Base-by-base conservation (phyloP, 192 early-diverging fungal genomes). In the Coemansia sp. region DNA sequence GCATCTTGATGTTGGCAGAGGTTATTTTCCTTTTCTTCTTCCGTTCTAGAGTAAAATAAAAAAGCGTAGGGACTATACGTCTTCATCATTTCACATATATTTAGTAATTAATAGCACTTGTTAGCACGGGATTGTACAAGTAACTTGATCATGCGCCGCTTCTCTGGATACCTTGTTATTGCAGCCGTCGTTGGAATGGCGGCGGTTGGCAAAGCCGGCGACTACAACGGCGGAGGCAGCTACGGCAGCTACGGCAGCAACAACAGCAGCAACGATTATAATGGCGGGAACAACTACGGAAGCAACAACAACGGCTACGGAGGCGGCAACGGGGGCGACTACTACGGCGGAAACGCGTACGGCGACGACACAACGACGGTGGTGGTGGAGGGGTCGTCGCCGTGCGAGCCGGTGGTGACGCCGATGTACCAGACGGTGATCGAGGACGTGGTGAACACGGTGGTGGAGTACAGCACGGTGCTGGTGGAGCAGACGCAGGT, bases 391-490 rank as follows among this genome's bases (percentile, higher is more conserved):
- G 62, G 48, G 8, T 62, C 52, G 8, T 64, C 74, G 5, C 68
- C 78, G 5, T 68, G 69, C 59, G 63, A 68, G 59, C 49, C 68
- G 41, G 63, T 72, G 1, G 78, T 72, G 16, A 80, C 73, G 10
- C 76, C 76, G 0, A 47, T 54, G 7, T 21, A 76, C 65, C 71
- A 82, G 62, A 82, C 79, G 2, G 71, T 76, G 4, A 47, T 82
- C 40, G 46, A 73, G 37, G 73, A 82, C 32, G 43, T 82, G 16
- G 71, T 73, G 19, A 71, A 82, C 65, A 73, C 74, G 0, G 49
- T 82, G 11, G 42, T 76, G 32, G 37, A 76, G 68, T 76, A 68
- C 71, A 76, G 65, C 71, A 82, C 79, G 2, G 74, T 82, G 12
- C 26, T 73, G 22, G 74, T 71, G 11, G 56, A 76, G 71, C 46